Base-by-base conservation (phyloP, 2,329 filamentous ascomycete species). In the Dichotomopilus funicola region DNA sequence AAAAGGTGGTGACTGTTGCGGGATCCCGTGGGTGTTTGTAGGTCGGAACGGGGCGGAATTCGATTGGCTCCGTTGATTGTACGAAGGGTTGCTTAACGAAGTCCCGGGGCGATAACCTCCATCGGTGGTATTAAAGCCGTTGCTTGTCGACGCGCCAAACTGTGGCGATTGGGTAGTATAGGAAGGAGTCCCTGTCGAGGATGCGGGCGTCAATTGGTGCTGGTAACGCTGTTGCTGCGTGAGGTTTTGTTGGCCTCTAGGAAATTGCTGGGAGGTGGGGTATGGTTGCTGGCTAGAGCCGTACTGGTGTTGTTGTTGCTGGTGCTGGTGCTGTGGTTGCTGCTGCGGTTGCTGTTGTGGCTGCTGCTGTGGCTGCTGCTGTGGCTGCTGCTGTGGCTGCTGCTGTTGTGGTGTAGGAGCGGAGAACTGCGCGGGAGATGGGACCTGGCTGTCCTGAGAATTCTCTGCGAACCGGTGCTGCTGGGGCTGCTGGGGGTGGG, bases 81-180 rank as follows among this genome's bases (percentile, higher is more conserved):
- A 66, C 5, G 64, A 52, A 27, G 63, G 33, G 36, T 56, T 58
- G 44, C 48, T 63, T 10, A 66, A 45, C 7, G 59, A 45, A 5
- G 58, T 46, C 6, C 64, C 58, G 43, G 47, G 54, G 33, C 65
- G 64, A 52, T 67, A 68, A 11, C 47, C 60, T 6, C 51, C 56
- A 38, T 67, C 63, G 12, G 58, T 42, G 5, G 62, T 36, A 35
- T 27, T 62, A 44, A 65, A 66, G 5, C 19, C 57, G 38, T 55
- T 62, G 38, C 46, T 62, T 27, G 62, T 46, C 27, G 65, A 55
- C 13, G 64, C 8, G 19, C 61, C 54, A 41, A 66, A 68, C 33
- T 66, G 65, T 4, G 65, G 60, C 13, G 66, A 63, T 12, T 64
- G 61, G 6, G 64, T 49, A 13, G 61, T 49, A 43, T 65, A 67